phyloP scores from a whole-genome alignment of 257 asterid species.

The Ehretia macrophylla region DNA sequence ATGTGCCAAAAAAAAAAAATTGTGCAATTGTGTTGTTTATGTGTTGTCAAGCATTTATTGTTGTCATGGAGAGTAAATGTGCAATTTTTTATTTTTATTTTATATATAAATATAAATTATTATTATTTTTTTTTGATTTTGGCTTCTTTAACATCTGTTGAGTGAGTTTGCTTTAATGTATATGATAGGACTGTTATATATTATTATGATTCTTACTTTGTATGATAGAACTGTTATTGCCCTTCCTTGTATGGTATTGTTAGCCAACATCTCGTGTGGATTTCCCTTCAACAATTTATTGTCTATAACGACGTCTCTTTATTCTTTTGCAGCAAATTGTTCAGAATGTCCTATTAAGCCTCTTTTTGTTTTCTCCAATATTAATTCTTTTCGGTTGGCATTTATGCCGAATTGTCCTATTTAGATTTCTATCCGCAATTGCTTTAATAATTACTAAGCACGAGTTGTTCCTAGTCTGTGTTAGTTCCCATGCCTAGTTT shows the following conservation, averaged over 20 bases:
- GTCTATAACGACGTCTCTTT: slow-evolving; percentile 38
- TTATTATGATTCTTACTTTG: no score
- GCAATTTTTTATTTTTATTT: slow-evolving; percentile 34
- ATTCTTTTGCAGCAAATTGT: slow-evolving; percentile 25
- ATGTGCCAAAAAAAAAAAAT: background rate
- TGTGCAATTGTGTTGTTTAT: slow-evolving; percentile 10
- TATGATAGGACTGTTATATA: slow-evolving; percentile 17
- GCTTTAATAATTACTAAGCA: no score
- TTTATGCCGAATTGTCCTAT: no score
- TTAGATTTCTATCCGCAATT: no score
- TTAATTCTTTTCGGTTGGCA: background rate
- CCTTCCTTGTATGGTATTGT: slow-evolving; percentile 48
- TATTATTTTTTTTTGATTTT: no score
- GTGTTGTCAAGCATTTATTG: slow-evolving; percentile 31
- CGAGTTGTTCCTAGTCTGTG: no score
- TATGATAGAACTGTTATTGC: slow-evolving; percentile 54
- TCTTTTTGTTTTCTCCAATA: background rate
- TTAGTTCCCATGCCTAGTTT: no score
- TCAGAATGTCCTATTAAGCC: slow-evolving; percentile 1
- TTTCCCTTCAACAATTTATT: slow-evolving; percentile 41
- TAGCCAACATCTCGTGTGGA: slow-evolving; percentile 15
- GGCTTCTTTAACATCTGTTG: slow-evolving; percentile 47
- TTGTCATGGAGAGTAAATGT: slow-evolving; percentile 44
- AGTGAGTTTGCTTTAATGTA: slow-evolving; percentile 22
- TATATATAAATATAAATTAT: no score